Conservation (phyloP, 768 basidiomycete genomes). For the Russula abietina region DNA sequence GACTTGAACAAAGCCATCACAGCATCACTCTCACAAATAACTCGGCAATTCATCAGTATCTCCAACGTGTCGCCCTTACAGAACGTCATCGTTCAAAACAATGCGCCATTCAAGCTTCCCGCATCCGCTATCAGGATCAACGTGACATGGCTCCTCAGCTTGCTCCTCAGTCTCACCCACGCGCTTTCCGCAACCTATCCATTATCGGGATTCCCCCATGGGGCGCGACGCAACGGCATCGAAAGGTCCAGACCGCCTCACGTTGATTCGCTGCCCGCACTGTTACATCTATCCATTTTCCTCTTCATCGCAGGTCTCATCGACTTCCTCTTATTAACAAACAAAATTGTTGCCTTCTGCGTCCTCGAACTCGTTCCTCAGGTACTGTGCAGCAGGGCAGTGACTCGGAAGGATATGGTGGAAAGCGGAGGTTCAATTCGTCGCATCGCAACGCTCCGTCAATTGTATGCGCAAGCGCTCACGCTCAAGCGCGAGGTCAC, state of each 20-base stretch:
- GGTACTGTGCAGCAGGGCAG: too few species aligned
- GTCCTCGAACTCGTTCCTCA: not conserved
- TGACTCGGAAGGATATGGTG: too few species aligned
- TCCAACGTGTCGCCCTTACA: not conserved
- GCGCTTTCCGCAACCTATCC: slow-evolving; percentile 1
- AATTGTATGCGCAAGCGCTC: too few species aligned
- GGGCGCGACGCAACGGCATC: not conserved
- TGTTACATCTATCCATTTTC: slow-evolving; percentile 10
- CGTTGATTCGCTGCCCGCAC: not conserved
- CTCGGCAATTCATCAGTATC: slow-evolving; percentile 8
- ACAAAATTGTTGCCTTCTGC: slow-evolving; percentile 11
- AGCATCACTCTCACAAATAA: slow-evolving; percentile 4
- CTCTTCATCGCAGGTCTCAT: slow-evolving; percentile 15
- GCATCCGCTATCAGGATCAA: slow-evolving; percentile 15
- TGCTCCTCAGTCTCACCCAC: slow-evolving; percentile 6
- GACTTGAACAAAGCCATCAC: slow-evolving; percentile 1
- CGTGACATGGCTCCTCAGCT: slow-evolving; percentile 10
- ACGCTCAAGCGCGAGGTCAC: too few species aligned
- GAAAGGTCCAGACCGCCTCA: not conserved
- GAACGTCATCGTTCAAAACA: not conserved
- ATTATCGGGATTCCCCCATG: not conserved
- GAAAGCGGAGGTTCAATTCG: too few species aligned
- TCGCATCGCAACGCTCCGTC: too few species aligned
- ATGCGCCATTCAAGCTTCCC: not conserved
- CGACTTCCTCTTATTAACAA: slow-evolving; percentile 15